Evolutionary conservation across 371 early-diverging fungal genomes (phyloP).

Genomic region (Apophysomyces elegans): DNA sequence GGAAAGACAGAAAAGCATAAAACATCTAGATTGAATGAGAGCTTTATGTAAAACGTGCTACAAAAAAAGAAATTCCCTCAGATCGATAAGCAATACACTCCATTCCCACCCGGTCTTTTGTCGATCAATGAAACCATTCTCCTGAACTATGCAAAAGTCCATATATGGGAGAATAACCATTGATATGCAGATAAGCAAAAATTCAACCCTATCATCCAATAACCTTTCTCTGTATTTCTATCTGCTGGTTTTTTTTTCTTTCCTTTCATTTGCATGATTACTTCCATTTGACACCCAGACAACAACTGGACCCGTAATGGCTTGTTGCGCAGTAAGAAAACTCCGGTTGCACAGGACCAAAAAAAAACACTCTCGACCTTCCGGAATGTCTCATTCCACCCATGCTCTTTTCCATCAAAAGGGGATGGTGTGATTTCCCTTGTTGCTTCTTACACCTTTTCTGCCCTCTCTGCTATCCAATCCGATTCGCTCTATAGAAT

Average conservation of each 20-base stretch:
- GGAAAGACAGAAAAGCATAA: background rate
- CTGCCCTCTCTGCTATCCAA: too few relatives aligned
- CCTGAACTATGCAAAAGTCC: constrained; percentile 6
- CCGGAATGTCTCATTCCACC: too few relatives aligned
- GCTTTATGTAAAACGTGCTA: background rate
- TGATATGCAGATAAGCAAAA: background rate
- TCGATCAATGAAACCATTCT: constrained; percentile 7
- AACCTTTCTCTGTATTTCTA: background rate
- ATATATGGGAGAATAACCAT: background rate
- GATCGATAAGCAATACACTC: background rate
- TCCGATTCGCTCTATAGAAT: too few relatives aligned
- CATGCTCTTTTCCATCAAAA: too few relatives aligned
- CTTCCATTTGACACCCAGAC: too few relatives aligned
- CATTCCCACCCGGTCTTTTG: constrained; percentile 1
- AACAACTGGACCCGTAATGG: too few relatives aligned
- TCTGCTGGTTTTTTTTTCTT: background rate
- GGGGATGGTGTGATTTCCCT: too few relatives aligned
- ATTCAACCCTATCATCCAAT: background rate
- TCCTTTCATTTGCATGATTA: too few relatives aligned
- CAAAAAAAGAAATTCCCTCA: constrained; percentile 4
- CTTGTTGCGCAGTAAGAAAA: too few relatives aligned
- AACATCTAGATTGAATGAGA: background rate
- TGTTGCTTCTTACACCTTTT: too few relatives aligned
- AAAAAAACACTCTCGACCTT: too few relatives aligned
- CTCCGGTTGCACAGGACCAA: too few relatives aligned